Base-by-base conservation (phyloP, 75 land plant genomes). In the Gnetum montanum region DNA sequence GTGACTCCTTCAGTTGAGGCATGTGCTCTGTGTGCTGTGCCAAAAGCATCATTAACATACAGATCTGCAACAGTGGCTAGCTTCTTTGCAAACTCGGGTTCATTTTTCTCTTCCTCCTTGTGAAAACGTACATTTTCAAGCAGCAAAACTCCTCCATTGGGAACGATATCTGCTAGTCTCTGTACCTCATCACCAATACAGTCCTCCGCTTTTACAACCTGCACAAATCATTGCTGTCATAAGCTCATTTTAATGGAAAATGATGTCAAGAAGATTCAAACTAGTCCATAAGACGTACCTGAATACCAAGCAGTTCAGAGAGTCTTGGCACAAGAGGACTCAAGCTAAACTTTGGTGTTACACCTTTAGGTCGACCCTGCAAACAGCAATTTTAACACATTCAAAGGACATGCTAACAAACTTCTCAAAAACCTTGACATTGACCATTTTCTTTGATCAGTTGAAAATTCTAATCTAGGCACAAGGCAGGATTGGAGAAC, bases 71-170 rank as follows among this genome's bases (percentile, higher is more conserved):
- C 71, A 24, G 90, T 58, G 34, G 96, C 86, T 2, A 90, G 61
- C 64, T 90, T 79, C 81, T 85, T 85, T 15, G 96, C 85, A 66
- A 81, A 83, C 31, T 85, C 96, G 15, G 85, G 81, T 40, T 81
- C 90, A 67, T 90, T 90, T 76, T 90, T 85, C 79, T 90, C 96
- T 70, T 90, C 96, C 54, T 90, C 96, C 64, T 77, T 77, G 70
- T 90, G 59, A 47, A 90, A 90, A 54, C 96, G 73, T n/a, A 90
- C 90, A 68, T 90, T 90, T 53, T 90, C 96, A 54, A 90, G 74
- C 59, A 90, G 90, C 49, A 90, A 57, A 48, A 90, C 90, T 31
- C 86, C 79, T 49, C 96, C 96, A 13, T 79, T 66, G 12, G 85
- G 71, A 19, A 87, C 64, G 12, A 71, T 71, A 44, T 81, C 84